These are phyloP conservation scores for Sporothrix brunneoviolacea DNA, from an alignment of 2,329 filamentous ascomycete species.

Conservation along the genomic window DNA sequence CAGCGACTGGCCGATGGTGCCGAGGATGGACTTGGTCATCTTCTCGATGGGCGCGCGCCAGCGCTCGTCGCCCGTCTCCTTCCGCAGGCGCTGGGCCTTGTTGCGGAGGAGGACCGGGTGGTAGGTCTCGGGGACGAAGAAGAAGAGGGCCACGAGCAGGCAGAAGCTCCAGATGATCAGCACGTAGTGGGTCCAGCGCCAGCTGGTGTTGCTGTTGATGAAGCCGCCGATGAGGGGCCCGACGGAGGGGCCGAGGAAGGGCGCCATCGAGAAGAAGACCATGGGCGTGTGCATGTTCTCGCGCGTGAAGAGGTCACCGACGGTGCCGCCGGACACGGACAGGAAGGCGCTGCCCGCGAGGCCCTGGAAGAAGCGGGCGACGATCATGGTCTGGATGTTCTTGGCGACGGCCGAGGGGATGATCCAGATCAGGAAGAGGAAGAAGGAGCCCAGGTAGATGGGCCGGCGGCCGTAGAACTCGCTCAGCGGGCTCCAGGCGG, in stretches of 20 bases:
- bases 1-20: conserved; percentile 53
- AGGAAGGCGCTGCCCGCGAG: conserved; percentile 63
- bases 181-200: conserved; percentile 81
- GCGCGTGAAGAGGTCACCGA: conserved; percentile 69
- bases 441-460: conserved; percentile 71
- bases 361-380: conserved; percentile 71
- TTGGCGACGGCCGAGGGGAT: conserved; percentile 74
- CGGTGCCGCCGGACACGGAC: conserved; percentile 74
- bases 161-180: conserved; percentile 73
- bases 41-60: conserved; percentile 76
- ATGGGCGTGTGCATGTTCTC: conserved; percentile 71
- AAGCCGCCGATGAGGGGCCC: conserved; percentile 67
- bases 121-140: conserved; percentile 84
- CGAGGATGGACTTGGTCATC: conserved; percentile 52
- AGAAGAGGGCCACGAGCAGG: conserved; percentile 55
- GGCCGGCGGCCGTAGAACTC: conserved; percentile 78
- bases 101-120: conserved; percentile 64
- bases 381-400: conserved; percentile 74
- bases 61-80: conserved; percentile 68
- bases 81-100: conserved; percentile 64
- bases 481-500: conserved; percentile 58
- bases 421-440: conserved; percentile 70
- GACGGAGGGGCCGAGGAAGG: conserved; percentile 55
- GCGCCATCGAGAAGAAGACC: conserved; percentile 67
- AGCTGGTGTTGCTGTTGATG: conserved; percentile 67